Base-by-base conservation (phyloP, 441 rosid species). In the Daphne laureola region DNA sequence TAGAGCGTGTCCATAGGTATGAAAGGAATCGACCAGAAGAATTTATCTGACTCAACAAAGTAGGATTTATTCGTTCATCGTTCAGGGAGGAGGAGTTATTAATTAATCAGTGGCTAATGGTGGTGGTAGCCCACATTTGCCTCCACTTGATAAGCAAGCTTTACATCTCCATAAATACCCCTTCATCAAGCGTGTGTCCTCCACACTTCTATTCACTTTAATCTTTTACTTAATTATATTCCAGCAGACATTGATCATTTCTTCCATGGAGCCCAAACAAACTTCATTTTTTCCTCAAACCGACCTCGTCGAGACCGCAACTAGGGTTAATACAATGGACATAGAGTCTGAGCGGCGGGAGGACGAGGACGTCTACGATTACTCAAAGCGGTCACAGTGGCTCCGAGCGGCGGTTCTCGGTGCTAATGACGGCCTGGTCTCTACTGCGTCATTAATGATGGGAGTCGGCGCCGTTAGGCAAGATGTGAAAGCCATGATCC, bases 321-420 rank as follows among this genome's bases (percentile, higher is more conserved):
- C 45, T 6, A 15, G 11, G 61, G n/a, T 58, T 4, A 21, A 21
- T 2, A 21, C 25, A 21, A 4, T 21, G 25, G 70, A 67, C 58
- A 54, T 72, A 45, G 78, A 78, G 61, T 41, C 59, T 15, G 57
- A 59, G 0, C 25, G 3, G 1, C 25, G 3, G 25, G 3, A 21
- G 25, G 3, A 21, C n/a, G 67, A 71, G 7, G 66, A 73, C 12
- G 74, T 63, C 2, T 77, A 78, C n/a, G 78, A 90, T 69, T 90
- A 87, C 77, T 68, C 96, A 0, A 85, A 81, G 63, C 75, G 97
- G n/a, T 67, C 94, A 13, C 97, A 85, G 53, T 90, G 97, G 97
- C 82, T 90, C 42, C 73, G 97, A 3, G 97, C 97, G 0, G 97
- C 97, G 0, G 85, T 85, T 4, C 77, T 90, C 1, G 97, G 97